Evolutionary conservation across 2,329 filamentous ascomycete genomes (phyloP), one percentile per base, ranked within the genome.

Genomic region (Colletotrichum shisoi): DNA sequence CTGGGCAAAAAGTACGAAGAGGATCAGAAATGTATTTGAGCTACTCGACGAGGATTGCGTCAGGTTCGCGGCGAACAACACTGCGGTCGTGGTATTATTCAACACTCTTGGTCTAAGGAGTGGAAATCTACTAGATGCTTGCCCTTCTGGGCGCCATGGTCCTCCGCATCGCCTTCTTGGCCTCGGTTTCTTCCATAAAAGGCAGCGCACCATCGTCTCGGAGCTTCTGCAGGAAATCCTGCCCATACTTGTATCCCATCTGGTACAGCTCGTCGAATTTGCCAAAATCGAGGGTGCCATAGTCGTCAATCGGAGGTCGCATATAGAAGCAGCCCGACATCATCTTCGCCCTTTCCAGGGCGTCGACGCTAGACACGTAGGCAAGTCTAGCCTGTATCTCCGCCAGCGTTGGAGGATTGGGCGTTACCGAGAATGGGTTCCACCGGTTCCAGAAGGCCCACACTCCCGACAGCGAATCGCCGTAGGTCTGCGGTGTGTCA

Each of bases 181-280:
- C 90, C 74, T 91, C 91, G 21, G 87, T 90, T 80, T 91, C 90
- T 73, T 91, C 89, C 57, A 86, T 84, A 52, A 91, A 73, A 27
- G 87, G 87, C 71, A 99, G 79, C 45, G 90, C 85, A 0, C 94
- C 94, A 73, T 96, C 85, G 45, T 91, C 91, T 74, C 89, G 89
- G 76, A 98, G 81, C 72, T 89, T 85, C 60, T 87, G 87, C 71
- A 99, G 78, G 76, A 90, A 97, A 61, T 92, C 87, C 76, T 91
- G 90, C 4, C 93, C 95, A 74, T 89, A 99, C 62, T 86, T 84
- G 78, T 97, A 96, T 1, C 95, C 96, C 12, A 97, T 85, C 71
- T 91, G 85, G 74, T 96, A 97, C 61, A 99, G 94, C 83, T 99
- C 96, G 74, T 98, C 94, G 77, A 99, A 99, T 78, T 96, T 97